Evolutionary conservation across 805 yeast species (phyloP), one percentile per base, ranked within the genome.

Genomic region (Starmerella potacharoeniae): DNA sequence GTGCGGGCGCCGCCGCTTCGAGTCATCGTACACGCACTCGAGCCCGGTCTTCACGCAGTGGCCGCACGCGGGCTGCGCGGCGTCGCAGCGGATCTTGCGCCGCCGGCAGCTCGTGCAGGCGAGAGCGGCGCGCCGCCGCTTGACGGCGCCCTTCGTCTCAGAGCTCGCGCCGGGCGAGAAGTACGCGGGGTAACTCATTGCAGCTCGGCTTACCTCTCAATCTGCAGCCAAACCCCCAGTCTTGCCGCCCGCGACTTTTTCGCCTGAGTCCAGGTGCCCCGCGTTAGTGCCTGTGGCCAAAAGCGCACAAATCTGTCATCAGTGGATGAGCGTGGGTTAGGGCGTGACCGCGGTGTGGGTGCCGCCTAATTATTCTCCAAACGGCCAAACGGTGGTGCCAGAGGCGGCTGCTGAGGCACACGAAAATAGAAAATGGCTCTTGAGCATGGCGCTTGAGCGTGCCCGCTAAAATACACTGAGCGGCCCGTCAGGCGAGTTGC

Each of bases 91-190:
- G 37, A 69, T 63, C 56, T 86, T 86, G 62, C 84, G 84, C 51
- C 83, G 79, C 40, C 96, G 73, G 65, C 96, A 89, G 41, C 91
- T 70, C 64, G 87, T 95, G 69, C 96, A 88, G 0, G 95, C 95
- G 64, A 86, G 91, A 0, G 93, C 86, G 0, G 86, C 86, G 54
- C 96, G 58, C 36, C 57, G 65, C 7, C 68, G 61, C 51, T 66
- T 66, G 17, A 39, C 41, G 10, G 17, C 31, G 36, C 37, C 34
- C 16, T 29, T 35, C 4, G 13, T 36, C 17, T 37, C 33, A 28
- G 29, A 22, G 22, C 1, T 10, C 28, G 30, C 28, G 3, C 22
- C 40, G 6, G 47, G 29, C 14, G 46, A 9, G 29, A 4, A 14
- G 9, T 22, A 40, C 10, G 33, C 17, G 6, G 17, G 46, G 7